These are phyloP conservation scores for Meira miltonrushii DNA, from an alignment of 1,284 basidiomycete genomes.

Conservation along the genomic window DNA sequence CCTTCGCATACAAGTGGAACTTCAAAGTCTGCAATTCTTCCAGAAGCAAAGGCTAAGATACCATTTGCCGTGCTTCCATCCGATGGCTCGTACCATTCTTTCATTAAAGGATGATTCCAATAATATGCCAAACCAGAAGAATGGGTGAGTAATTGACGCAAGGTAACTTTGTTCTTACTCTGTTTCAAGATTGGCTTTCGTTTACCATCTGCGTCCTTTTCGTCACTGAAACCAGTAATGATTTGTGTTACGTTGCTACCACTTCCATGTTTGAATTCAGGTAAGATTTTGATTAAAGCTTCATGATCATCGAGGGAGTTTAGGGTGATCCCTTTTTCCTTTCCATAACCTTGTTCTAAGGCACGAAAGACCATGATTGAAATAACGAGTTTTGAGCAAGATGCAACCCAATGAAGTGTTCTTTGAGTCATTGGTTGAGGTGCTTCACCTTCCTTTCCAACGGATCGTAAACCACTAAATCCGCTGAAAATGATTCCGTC, in stretches of 20 bases:
- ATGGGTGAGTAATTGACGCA: slow-evolving; percentile 9
- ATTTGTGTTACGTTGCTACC: slow-evolving; percentile 4
- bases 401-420: slow-evolving; percentile 8
- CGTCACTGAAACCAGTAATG: not conserved
- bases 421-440: not conserved
- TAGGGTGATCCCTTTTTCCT: not conserved
- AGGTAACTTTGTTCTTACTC: not conserved
- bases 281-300: slow-evolving; percentile 4
- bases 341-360: not conserved
- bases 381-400: not conserved
- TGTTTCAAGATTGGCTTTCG: not conserved
- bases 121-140: slow-evolving; percentile 4
- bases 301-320: slow-evolving; percentile 6
- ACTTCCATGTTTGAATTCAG: slow-evolving; percentile 8
- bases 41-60: slow-evolving; percentile 1
- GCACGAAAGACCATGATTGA: not conserved
- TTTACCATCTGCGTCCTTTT: not conserved
- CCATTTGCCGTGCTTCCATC: not conserved
- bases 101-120: slow-evolving; percentile 8
- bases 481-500: not conserved
- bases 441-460: not conserved
- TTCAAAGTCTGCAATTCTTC: slow-evolving; percentile 7
- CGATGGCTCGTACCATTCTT: not conserved
- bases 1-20: not conserved
- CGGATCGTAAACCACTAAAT: not conserved